Percentiles rank a stretch among this genome's conserved stretches.
Conservation (phyloP, 2,329 filamentous ascomycete species). For the Colletotrichum simmondsii region DNA sequence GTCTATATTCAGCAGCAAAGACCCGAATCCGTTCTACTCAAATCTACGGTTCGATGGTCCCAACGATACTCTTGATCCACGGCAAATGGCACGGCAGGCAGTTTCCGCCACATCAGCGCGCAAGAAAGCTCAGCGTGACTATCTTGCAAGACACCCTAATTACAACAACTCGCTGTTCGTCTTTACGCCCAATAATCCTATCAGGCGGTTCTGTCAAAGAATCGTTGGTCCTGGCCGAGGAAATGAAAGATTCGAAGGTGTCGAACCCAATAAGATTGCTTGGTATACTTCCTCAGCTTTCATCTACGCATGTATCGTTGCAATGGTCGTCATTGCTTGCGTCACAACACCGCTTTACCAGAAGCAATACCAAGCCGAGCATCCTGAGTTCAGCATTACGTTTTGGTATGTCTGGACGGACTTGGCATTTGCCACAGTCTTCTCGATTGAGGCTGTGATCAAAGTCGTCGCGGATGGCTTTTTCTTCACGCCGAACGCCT, state of each 20-base stretch:
- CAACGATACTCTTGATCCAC: conserved; percentile 84
- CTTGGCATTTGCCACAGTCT: conserved; percentile 87
- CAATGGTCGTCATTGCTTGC: conserved; percentile 97
- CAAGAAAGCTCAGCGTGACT: conserved; percentile 90
- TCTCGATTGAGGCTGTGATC: conserved; percentile 86
- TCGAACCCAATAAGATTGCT: conserved; percentile 86
- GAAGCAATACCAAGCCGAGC: conserved; percentile 79
- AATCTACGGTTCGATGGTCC: conserved; percentile 74
- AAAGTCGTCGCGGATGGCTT: conserved; percentile 96
- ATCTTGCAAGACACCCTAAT: conserved; percentile 83
- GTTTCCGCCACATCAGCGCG: conserved; percentile 84
- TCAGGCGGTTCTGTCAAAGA: conserved; percentile 86
- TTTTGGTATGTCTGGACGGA: conserved; percentile 98
- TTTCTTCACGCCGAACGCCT: conserved; percentile 97
- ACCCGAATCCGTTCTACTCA: conserved; percentile 96
- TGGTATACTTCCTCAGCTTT: conserved; percentile 97
- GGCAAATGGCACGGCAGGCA: conserved; percentile 90
- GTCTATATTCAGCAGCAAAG: conserved; percentile 68
- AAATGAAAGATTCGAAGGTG: conserved; percentile 85
- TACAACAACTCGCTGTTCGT: conserved; percentile 95
- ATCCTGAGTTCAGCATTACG: conserved; percentile 66
- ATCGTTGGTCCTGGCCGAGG: conserved; percentile 93
- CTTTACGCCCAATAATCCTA: conserved; percentile 80
- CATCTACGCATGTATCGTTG: conserved; percentile 92
- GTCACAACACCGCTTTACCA: conserved; percentile 96